A percentile compares a stretch with the other conserved stretches of the same genome.
Evolutionary conservation across 345 rosid species (phyloP).

Genomic region (Dovyalis caffra): DNA sequence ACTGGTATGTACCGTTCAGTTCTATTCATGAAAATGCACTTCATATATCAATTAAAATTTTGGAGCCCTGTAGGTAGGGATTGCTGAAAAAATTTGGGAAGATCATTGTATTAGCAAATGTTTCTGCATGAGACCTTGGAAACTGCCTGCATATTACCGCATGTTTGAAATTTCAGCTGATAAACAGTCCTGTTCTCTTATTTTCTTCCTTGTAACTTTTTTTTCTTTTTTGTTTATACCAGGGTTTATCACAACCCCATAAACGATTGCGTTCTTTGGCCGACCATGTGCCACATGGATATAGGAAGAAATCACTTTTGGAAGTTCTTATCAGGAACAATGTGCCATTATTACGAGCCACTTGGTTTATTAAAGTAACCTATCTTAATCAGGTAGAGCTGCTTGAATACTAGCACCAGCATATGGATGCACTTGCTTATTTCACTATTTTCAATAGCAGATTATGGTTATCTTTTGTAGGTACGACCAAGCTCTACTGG

Average conservation of each 20-base stretch:
- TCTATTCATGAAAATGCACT: background rate
- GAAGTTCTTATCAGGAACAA: constrained; percentile 92
- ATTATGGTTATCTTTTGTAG: constrained; percentile 43
- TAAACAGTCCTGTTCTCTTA: background rate
- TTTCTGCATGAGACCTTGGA: background rate
- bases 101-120: background rate
- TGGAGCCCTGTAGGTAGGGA: background rate
- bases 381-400: constrained; percentile 89
- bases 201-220: background rate
- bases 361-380: constrained; percentile 95
- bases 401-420: background rate
- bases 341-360: constrained; percentile 93
- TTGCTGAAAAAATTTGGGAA: background rate
- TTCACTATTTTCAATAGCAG: constrained; percentile 5
- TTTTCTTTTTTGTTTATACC: background rate
- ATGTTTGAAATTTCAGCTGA: background rate
- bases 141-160: background rate
- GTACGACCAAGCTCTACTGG: constrained; percentile 63
- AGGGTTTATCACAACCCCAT: constrained; percentile 78
- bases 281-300: constrained; percentile 85
- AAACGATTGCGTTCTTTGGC: constrained; percentile 82
- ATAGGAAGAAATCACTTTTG: constrained; percentile 66
- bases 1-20: background rate
- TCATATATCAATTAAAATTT: background rate
- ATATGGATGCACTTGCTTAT: background rate